Evolutionary conservation across 2,329 filamentous ascomycete genomes (phyloP), one percentile per base, ranked within the genome.

Genomic region (Fusarium cyanostomum): DNA sequence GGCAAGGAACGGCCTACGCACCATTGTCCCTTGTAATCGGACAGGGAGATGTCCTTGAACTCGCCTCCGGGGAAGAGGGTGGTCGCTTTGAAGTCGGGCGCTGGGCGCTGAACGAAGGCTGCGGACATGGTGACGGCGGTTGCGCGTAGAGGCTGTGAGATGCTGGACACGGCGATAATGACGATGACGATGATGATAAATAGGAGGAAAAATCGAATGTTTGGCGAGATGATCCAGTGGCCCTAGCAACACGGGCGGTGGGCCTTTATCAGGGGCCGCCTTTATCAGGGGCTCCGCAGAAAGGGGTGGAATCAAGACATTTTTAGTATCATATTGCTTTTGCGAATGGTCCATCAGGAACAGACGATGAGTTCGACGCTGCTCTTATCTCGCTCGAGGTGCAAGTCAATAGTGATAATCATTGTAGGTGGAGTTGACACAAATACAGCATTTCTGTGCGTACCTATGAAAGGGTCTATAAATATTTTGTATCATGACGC

Each of bases 51-150:
- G 64, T 82, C 79, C 73, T 78, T 80, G 74, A 82, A 80, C 73
- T 81, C 79, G 57, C 78, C 78, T 49, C 77, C 79, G 39, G 81
- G 75, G 66, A 83, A 80, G 71, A 84, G 76, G 66, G 81, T 81
- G 58, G 77, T 81, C 64, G 80, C 80, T 59, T 73, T 82, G 75
- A 84, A 84, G 64, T 61, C 76, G 33, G 82, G 82, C 31, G 82
- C 82, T 55, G 79, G 81, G 44, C 77, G 75, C 71, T 82, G 80
- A 56, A 84, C 80, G 62, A 81, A 81, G 38, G 79, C 79, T 49
- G 76, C 66, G 64, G 79, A 79, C 79, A 81, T 81, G 27, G 43
- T 74, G 67, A 59, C 39, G 30, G 18, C 31, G 33, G 18, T 35
- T 39, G 41, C 41, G 31, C 37, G 52, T 27, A 33, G 37, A 16